Evolutionary conservation across 2,329 filamentous ascomycete genomes (phyloP), one percentile per base, ranked within the genome.

Genomic region (Ophiostoma perfectum): DNA sequence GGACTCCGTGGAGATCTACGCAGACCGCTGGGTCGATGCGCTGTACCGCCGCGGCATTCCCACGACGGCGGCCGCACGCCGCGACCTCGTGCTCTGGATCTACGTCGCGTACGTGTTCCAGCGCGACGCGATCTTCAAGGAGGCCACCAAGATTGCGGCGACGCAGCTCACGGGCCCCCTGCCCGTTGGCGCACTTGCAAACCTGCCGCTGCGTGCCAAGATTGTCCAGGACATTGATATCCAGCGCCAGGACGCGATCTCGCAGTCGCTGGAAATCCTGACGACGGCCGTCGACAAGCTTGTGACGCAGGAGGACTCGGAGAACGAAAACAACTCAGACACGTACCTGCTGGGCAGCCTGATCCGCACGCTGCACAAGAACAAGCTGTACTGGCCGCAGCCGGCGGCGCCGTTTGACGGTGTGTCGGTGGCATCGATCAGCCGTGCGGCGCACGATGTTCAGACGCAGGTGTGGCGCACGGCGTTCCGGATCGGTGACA

Each of bases 1-100:
- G 16, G 80, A 82, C 62, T 77, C 78, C 0, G 77, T 82, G 2
- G 78, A 81, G 65, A 70, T 78, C 0, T 81, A 80, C 63, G 76
- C 77, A 0, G 76, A 80, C 7, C 74, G 75, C 7, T 82, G 82
- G 82, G 75, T 81, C 65, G 68, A 69, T 11, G 67, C 67, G 14
- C 72, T 76, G 27, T 66, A 71, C 52, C 67, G 68, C n/a, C 63
- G 55, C 4, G 65, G 58, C 5, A 39, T 73, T 38, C 72, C 73
- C 0, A 64, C 67, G 8, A 73, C 67, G 68, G 68, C 47, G 68
- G 72, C 39, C 39, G 70, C 72, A 18, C 65, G 39, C 12, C 67
- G 71, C 44, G 74, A 75, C 9, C 69, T 77, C 38, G 70, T 74
- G 18, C 72, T 75, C 7, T 78, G 76, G 75, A 73, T 78, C 52